Evolutionary conservation across 805 yeast genomes (phyloP).

Genomic region (Candida pseudoglaebosa): DNA sequence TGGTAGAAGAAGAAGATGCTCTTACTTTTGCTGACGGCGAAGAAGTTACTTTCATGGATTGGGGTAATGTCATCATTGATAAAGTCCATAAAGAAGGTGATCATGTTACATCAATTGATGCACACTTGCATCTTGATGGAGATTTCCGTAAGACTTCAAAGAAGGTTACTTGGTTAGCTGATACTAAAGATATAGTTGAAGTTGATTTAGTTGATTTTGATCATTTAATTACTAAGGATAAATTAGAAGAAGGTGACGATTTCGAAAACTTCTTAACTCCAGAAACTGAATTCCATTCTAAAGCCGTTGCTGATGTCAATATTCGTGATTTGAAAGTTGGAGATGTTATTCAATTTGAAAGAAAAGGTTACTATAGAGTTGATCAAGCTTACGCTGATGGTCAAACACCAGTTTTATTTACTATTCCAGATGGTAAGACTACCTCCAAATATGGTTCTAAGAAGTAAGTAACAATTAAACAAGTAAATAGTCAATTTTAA

Average conservation of each 20-base stretch:
- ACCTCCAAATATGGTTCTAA: constrained; percentile 31
- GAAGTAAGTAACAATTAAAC: constrained; percentile 18
- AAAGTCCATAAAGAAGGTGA: constrained; percentile 62
- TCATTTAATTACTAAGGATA: constrained; percentile 91
- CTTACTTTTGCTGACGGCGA: constrained; percentile 67
- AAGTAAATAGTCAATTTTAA: neutral
- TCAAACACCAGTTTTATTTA: constrained; percentile 72
- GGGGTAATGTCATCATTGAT: constrained; percentile 90
- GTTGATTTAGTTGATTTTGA: constrained; percentile 89
- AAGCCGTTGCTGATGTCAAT: constrained; percentile 78
- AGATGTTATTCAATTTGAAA: constrained; percentile 89
- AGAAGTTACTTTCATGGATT: constrained; percentile 97
- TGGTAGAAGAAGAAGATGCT: constrained; percentile 86
- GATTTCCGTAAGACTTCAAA: constrained; percentile 95
- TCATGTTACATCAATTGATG: constrained; percentile 60
- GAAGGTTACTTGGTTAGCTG: constrained; percentile 93
- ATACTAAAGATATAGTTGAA: constrained; percentile 63
- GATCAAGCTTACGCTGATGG: constrained; percentile 58
- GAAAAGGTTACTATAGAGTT: constrained; percentile 92
- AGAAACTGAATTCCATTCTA: constrained; percentile 75
- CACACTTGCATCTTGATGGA: constrained; percentile 85
- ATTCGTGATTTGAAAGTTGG: constrained; percentile 74
- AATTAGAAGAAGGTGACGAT: constrained; percentile 86
- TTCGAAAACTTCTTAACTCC: constrained; percentile 90
- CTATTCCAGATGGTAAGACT: constrained; percentile 92